A percentile compares a stretch with the other conserved stretches of the same genome.
These are phyloP conservation scores for Lentinus tigrinus DNA, from an alignment of 768 basidiomycete species.

Conservation along the genomic window DNA sequence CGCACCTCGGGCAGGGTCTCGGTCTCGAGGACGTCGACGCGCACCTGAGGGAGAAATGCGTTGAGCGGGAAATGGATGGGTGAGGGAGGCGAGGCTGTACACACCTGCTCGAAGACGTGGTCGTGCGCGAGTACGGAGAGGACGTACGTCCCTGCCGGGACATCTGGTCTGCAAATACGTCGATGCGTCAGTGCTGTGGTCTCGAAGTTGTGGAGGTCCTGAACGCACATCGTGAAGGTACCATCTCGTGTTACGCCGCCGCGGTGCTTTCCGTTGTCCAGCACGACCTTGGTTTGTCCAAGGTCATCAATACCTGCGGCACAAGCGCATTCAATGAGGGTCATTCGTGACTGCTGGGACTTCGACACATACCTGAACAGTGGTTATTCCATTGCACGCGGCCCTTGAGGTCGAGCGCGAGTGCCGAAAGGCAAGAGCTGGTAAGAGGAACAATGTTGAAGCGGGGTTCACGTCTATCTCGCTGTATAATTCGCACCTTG, in stretches of 20 bases:
- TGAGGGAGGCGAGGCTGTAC: neutral
- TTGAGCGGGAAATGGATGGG: neutral
- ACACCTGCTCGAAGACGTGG: slow-evolving; percentile 68
- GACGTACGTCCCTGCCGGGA: slow-evolving; percentile 67
- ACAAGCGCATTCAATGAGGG: too few species aligned
- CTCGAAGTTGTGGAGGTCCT: neutral
- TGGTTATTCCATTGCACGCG: slow-evolving; percentile 69
- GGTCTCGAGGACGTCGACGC: slow-evolving; percentile 58
- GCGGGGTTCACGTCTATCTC: neutral
- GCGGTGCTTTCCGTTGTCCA: slow-evolving; percentile 57
- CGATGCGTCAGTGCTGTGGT: neutral
- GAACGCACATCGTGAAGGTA: slow-evolving; percentile 62
- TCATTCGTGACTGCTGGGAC: too few species aligned
- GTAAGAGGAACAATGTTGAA: neutral
- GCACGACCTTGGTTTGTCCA: slow-evolving; percentile 54
- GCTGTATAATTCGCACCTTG: slow-evolving; percentile 7
- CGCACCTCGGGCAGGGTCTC: slow-evolving; percentile 49
- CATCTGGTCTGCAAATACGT: slow-evolving; percentile 50
- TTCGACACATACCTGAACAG: slow-evolving; percentile 49
- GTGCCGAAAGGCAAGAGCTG: slow-evolving; percentile 28
- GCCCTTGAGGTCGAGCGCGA: slow-evolving; percentile 59
- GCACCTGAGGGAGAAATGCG: slow-evolving; percentile 44
- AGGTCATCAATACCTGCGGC: slow-evolving; percentile 34
- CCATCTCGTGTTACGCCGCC: slow-evolving; percentile 59
- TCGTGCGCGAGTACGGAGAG: slow-evolving; percentile 69